Conservation (phyloP, 2,329 filamentous ascomycete genomes). For the Reticulascus tulasneorum region DNA sequence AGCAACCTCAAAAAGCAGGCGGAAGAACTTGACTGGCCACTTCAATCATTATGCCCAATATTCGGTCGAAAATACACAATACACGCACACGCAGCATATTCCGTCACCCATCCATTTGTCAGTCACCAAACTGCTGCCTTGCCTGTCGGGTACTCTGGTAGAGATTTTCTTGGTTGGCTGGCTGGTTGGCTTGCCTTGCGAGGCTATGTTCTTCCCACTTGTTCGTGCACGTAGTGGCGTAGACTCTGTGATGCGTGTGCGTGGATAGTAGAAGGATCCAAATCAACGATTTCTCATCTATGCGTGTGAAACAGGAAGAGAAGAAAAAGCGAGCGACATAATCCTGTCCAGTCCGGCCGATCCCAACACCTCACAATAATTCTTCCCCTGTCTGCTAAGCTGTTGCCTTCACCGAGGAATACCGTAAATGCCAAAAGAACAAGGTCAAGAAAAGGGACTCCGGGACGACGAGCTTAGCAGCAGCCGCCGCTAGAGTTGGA, state of each 20-base stretch:
- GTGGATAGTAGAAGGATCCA: constrained; percentile 8
- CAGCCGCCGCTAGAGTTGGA: constrained; percentile 80
- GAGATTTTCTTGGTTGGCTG: too few relatives aligned
- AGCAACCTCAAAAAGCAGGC: too few relatives aligned
- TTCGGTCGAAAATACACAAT: too few relatives aligned
- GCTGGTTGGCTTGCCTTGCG: too few relatives aligned
- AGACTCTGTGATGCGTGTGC: constrained; percentile 12
- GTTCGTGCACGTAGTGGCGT: too few relatives aligned
- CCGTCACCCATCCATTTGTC: too few relatives aligned
- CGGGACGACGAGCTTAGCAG: constrained; percentile 60
- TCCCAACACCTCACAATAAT: constrained; percentile 12
- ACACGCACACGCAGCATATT: too few relatives aligned
- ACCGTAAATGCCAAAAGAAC: constrained; percentile 15
- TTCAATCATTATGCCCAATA: too few relatives aligned
- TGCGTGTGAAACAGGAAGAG: constrained; percentile 6
- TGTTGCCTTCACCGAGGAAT: constrained; percentile 12
- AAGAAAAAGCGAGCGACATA: constrained; percentile 14
- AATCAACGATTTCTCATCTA: constrained; percentile 16
- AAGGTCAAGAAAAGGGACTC: constrained; percentile 12
- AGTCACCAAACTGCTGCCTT: too few relatives aligned
- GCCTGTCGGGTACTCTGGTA: too few relatives aligned
- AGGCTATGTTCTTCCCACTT: too few relatives aligned
- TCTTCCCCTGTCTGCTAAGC: constrained; percentile 9
- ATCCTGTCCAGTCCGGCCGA: constrained; percentile 9
- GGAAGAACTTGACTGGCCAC: too few relatives aligned